Percentiles rank a stretch among this genome's conserved stretches.
Conservation (phyloP, 495 filamentous ascomycete genomes). For the Talaromyces wortmannii region DNA sequence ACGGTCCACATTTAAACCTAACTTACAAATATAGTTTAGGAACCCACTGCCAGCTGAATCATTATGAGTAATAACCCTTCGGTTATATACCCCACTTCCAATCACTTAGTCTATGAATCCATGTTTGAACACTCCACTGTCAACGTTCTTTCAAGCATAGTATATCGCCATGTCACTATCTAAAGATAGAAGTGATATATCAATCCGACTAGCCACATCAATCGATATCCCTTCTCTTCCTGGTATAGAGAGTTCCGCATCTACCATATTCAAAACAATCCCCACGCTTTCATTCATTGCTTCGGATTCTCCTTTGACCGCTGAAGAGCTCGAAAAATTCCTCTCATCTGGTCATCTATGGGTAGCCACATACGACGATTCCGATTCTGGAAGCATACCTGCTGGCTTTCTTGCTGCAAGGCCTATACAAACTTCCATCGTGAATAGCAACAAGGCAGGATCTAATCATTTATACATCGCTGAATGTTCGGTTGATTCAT, state of each 20-base stretch:
- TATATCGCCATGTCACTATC: not conserved
- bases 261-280: not conserved
- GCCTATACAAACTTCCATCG: not conserved
- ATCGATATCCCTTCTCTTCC: not conserved
- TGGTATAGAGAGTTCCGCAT: slow-evolving; percentile 1
- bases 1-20: too few relatives aligned
- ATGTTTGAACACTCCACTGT: not conserved
- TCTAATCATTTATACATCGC: slow-evolving; percentile 1
- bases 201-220: not conserved
- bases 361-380: not conserved
- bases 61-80: too few relatives aligned
- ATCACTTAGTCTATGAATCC: too few relatives aligned
- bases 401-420: slow-evolving; percentile 1
- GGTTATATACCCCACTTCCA: too few relatives aligned
- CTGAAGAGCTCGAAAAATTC: not conserved
- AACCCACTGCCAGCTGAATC: too few relatives aligned
- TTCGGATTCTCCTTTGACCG: not conserved
- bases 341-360: not conserved
- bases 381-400: not conserved
- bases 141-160: not conserved
- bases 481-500: not conserved
- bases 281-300: slow-evolving; percentile 1
- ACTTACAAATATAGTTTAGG: too few relatives aligned
- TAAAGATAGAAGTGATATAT: not conserved
- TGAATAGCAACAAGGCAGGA: not conserved